Conservation (phyloP, 148 eudicot genomes). For the Chenopodium formosanum region DNA sequence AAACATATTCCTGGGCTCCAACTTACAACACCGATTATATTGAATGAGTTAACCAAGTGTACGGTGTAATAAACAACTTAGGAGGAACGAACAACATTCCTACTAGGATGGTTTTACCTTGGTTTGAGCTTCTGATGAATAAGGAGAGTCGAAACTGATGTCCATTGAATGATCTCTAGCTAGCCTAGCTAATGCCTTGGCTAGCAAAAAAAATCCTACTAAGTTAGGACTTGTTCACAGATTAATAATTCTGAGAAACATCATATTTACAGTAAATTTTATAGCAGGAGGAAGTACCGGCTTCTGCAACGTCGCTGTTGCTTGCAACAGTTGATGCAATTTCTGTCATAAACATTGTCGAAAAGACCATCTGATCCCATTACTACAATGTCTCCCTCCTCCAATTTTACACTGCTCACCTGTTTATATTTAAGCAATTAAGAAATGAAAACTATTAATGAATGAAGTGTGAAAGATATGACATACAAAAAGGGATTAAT, state of each 20-base stretch:
- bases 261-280: background rate
- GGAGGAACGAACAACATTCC: background rate
- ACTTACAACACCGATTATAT: background rate
- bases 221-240: conserved; percentile 22
- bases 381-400: conserved; percentile 67
- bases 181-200: conserved; percentile 88
- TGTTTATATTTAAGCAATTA: conserved; percentile 25
- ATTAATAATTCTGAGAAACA: background rate
- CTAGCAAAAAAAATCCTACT: conserved; percentile 35
- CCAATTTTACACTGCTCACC: conserved; percentile 63
- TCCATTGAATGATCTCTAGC: conserved; percentile 76
- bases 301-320: conserved; percentile 51
- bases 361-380: conserved; percentile 98
- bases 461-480: background rate
- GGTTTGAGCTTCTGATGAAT: conserved; percentile 70
- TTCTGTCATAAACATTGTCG: conserved; percentile 78
- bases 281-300: conserved; percentile 48
- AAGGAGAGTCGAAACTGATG: conserved; percentile 73
- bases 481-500: background rate
- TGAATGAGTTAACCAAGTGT: background rate
- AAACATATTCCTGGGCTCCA: too few relatives aligned
- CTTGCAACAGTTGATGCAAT: conserved; percentile 49
- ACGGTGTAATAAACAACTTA: too few relatives aligned
- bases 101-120: conserved; percentile 40
- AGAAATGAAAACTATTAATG: background rate